A percentile compares a stretch with the other conserved stretches of the same genome.
Evolutionary conservation across 352 stramenopile genomes (phyloP).

Genomic region (Phytopythium boreale): DNA sequence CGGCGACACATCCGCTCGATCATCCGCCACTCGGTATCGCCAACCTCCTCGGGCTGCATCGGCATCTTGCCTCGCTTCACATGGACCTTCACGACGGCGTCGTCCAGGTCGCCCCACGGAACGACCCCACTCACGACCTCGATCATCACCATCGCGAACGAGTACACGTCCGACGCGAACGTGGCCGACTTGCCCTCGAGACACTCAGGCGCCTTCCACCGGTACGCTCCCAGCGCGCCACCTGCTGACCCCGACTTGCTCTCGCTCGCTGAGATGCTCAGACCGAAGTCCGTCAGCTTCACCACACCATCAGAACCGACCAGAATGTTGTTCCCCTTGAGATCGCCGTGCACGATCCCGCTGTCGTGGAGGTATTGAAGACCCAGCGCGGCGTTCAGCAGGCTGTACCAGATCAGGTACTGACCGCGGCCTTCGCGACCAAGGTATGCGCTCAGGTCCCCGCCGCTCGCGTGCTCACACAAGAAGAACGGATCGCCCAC

Average conservation of each 20-base stretch:
- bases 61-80: neutral
- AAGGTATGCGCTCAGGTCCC: constrained; percentile 20
- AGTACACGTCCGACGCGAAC: constrained; percentile 6
- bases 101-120: neutral
- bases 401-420: constrained; percentile 16
- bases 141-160: constrained; percentile 2
- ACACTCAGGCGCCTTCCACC: constrained; percentile 29
- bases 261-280: constrained; percentile 11
- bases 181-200: constrained; percentile 6
- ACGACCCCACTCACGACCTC: neutral
- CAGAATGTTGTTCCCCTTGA: constrained; percentile 38
- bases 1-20: neutral
- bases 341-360: constrained; percentile 31
- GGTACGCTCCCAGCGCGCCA: constrained; percentile 15
- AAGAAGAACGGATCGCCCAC: constrained; percentile 33
- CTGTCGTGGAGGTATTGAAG: constrained; percentile 28
- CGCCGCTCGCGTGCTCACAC: constrained; percentile 23
- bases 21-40: neutral
- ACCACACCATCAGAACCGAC: constrained; percentile 22
- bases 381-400: constrained; percentile 22
- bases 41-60: neutral
- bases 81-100: neutral
- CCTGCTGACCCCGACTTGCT: neutral
- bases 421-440: neutral
- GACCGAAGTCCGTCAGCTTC: constrained; percentile 30